phyloP scores from a whole-genome alignment of 495 filamentous ascomycete species.

The Amniculicola lignicola region DNA sequence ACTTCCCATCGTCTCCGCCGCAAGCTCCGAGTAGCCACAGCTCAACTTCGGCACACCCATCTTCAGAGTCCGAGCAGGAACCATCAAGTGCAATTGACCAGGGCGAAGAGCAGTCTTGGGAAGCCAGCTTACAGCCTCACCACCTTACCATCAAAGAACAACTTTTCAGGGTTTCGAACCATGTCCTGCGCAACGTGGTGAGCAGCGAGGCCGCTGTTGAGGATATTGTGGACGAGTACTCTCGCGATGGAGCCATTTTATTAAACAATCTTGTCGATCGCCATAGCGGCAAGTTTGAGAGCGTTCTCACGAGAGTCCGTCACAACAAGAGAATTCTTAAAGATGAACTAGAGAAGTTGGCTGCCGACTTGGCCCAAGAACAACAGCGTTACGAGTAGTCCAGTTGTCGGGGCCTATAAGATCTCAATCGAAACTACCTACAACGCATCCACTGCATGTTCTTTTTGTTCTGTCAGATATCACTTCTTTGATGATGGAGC shows the following conservation, averaged over 20 bases:
- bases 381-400: conserved; percentile 1
- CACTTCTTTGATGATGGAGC: no score
- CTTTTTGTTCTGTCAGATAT: no score
- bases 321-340: conserved; percentile 11
- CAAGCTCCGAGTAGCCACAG: conserved; percentile 25
- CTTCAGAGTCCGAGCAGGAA: neutral
- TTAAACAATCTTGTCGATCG: conserved; percentile 8
- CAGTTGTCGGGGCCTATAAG: no score
- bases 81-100: neutral
- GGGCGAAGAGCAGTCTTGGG: conserved; percentile 30
- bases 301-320: neutral
- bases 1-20: conserved; percentile 21
- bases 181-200: conserved; percentile 21
- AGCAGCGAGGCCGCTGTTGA: conserved; percentile 24
- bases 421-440: no score
- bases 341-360: conserved; percentile 12
- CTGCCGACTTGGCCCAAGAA: neutral
- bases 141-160: conserved; percentile 18
- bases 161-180: conserved; percentile 19
- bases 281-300: conserved; percentile 7
- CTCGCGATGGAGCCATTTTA: conserved; percentile 18
- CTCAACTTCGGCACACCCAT: conserved; percentile 27
- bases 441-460: no score
- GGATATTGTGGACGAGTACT: conserved; percentile 19
- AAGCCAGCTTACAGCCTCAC: conserved; percentile 26